Percentiles rank a stretch among this genome's conserved stretches.
These are phyloP conservation scores for Rauvolfia tetraphylla DNA, from an alignment of 257 asterid species.

Conservation along the genomic window DNA sequence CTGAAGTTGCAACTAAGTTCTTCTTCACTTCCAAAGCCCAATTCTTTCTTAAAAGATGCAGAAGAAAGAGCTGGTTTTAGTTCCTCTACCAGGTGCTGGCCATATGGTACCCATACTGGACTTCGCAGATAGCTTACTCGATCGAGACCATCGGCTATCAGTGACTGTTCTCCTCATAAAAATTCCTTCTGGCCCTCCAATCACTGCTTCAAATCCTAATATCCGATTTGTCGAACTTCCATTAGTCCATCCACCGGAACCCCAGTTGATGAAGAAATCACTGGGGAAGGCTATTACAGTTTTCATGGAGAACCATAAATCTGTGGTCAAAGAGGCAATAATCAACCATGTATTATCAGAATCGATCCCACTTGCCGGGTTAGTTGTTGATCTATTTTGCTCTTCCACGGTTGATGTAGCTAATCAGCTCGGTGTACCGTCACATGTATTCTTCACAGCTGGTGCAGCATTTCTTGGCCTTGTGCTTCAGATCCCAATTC, in stretches of 20 bases:
- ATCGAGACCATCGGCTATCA: conserved; percentile 6
- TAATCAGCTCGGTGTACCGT: conserved; percentile 16
- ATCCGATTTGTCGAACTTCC: conserved; percentile 1
- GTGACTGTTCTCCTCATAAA: conserved; percentile 5
- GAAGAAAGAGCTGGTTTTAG: conserved; percentile 12
- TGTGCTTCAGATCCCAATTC: conserved; percentile 5
- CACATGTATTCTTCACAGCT: conserved; percentile 13
- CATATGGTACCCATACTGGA: conserved; percentile 8
- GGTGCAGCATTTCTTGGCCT: conserved; percentile 14
- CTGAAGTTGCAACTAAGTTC: too few relatives aligned
- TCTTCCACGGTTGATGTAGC: conserved; percentile 23
- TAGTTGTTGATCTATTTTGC: conserved; percentile 16
- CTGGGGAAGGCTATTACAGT: background rate
- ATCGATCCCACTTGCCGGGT: background rate
- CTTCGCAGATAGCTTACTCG: conserved; percentile 2
- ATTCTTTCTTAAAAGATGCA: background rate
- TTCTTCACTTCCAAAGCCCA: background rate
- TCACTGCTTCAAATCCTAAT: background rate
- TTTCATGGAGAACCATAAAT: conserved; percentile 5
- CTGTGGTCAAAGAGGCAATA: conserved; percentile 11
- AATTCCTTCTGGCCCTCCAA: background rate
- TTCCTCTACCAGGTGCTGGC: conserved; percentile 16
- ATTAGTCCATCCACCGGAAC: background rate
- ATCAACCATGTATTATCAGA: background rate
- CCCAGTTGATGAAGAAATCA: background rate